Percentiles rank a stretch among this genome's conserved stretches.
phyloP scores from a whole-genome alignment of 2,329 filamentous ascomycete genomes.

The Amylocarpus encephaloides region DNA sequence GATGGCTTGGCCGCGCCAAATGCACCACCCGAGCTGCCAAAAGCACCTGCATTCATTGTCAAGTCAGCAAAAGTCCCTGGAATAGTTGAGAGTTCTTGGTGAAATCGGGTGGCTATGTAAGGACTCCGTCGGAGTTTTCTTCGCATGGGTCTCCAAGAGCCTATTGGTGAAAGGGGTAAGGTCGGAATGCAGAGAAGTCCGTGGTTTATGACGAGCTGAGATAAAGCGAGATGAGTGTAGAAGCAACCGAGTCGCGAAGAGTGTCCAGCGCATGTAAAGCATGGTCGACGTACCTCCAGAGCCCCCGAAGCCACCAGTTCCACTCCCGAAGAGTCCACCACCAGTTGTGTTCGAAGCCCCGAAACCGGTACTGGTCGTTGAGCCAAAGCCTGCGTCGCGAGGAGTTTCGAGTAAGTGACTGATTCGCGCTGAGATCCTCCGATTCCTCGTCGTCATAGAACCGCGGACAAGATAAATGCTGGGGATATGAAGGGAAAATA shows the following conservation, averaged over 20 bases:
- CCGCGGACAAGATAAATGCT: slow-evolving; percentile 10
- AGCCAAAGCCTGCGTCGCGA: slow-evolving; percentile 37
- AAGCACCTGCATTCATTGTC: slow-evolving; percentile 29
- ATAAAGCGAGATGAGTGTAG: slow-evolving; percentile 4
- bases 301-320: slow-evolving; percentile 31
- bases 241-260: slow-evolving; percentile 7
- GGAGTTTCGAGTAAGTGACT: slow-evolving; percentile 31
- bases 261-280: slow-evolving; percentile 20
- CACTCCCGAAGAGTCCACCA: slow-evolving; percentile 37
- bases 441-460: slow-evolving; percentile 11
- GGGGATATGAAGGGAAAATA: slow-evolving; percentile 7
- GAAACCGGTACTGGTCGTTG: slow-evolving; percentile 35
- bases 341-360: slow-evolving; percentile 33
- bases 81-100: not conserved
- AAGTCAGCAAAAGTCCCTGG: slow-evolving; percentile 16
- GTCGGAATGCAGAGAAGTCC: not conserved
- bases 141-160: not conserved
- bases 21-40: slow-evolving; percentile 38
- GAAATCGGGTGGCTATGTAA: not conserved
- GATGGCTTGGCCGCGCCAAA: slow-evolving; percentile 33
- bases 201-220: not conserved
- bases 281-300: slow-evolving; percentile 35
- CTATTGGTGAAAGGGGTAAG: not conserved
- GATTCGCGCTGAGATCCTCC: slow-evolving; percentile 22
- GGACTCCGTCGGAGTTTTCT: not conserved